Evolutionary conservation across 23 red algal genomes (phyloP).

Genomic region (Gracilariopsis chorda): DNA sequence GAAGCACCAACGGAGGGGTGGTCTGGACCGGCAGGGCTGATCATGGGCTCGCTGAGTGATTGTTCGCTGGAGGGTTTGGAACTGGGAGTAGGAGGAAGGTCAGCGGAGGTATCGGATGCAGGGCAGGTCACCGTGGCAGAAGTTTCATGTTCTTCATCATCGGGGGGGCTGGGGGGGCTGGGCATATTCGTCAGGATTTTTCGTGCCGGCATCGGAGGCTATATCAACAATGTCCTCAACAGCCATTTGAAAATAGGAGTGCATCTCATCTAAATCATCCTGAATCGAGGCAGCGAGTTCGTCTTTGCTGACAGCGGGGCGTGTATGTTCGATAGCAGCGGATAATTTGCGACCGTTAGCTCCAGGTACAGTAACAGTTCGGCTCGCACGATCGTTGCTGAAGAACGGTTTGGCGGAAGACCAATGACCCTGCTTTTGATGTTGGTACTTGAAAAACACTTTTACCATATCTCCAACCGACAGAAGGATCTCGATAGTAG

Average conservation of each 20-base stretch:
- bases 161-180: too few relatives aligned
- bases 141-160: not conserved
- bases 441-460: slow-evolving; percentile 6
- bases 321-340: slow-evolving; percentile 11
- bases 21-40: too few relatives aligned
- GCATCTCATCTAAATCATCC: not conserved
- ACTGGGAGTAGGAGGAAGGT: too few relatives aligned
- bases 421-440: slow-evolving; percentile 16
- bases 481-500: not conserved
- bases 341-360: not conserved
- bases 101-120: too few relatives aligned
- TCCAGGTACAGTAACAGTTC: slow-evolving; percentile 20
- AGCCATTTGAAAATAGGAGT: not conserved
- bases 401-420: not conserved
- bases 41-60: too few relatives aligned
- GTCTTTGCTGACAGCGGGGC: slow-evolving; percentile 17
- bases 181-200: not conserved
- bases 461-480: not conserved
- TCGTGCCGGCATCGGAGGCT: not conserved
- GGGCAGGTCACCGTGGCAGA: not conserved
- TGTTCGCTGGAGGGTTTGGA: too few relatives aligned
- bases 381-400: not conserved
- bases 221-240: not conserved
- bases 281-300: not conserved
- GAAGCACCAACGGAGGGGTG: too few relatives aligned